Base-by-base conservation (phyloP, 495 filamentous ascomycete genomes). In the Penicillium odoratum region DNA sequence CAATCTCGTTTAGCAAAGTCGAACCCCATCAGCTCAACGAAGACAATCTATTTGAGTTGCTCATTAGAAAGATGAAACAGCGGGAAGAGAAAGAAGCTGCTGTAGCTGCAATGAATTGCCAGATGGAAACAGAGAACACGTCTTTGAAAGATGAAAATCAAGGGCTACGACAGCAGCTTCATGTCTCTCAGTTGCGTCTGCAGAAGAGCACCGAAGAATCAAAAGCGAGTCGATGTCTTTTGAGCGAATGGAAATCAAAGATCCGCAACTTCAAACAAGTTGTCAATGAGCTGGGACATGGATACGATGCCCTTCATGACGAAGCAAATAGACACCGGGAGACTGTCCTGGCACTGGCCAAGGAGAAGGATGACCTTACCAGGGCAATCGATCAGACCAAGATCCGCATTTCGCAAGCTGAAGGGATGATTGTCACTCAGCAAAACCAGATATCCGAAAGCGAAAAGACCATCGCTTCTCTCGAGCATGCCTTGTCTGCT, bases 1-100 rank as follows among this genome's bases (percentile, higher is more conserved):
- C 49, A 1, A 34, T 26, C 10, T 16, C 47, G 0, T 33, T 44
- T 10, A 50, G 30, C 13, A 57, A 56, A 49, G 10, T 13, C 0
- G 57, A 29, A 3, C 15, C 53, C n/a, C 57, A 52, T 7, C 44
- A 66, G 7, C 46, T 72, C 0, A 66, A 63, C 9, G 75, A 78
- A 53, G 68, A 76, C 25, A 61, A 64, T 18, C 53, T 76, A 10
- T 76, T 78, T 34, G 66, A 74, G 33, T 65, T 74, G n/a, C 58
- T 78, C 5, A 72, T 75, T 29, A 50, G 42, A 26, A 70, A 56
- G 28, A 62, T 78, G 30, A 71, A 55, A 49, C 58, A 66, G 38
- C 72, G 75, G 0, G 75, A 78, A 58, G 71, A 76, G 26, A 64
- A 63, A 31, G 71, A 73, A 40, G 44, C 56, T 15, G 63, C 59